Evolutionary conservation across 179 eudicot species (phyloP), one percentile per base, ranked within the genome.

Genomic region (Beta lomatogona): DNA sequence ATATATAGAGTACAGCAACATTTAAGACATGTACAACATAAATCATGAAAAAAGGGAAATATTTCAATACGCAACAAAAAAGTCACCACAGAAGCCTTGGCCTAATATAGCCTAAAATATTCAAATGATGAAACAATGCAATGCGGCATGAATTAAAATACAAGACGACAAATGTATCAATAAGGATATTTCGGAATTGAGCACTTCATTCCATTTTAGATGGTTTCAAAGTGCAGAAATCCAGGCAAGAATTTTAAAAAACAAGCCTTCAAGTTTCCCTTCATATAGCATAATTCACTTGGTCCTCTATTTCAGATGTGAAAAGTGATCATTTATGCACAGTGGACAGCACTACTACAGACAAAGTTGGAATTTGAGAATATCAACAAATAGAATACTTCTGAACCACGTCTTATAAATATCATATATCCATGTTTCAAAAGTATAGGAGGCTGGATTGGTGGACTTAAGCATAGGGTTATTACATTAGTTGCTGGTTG

Each of bases 191-290:
- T 41, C 31, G 72, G 16, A 15, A 53, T 31, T n/a, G 18, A 12
- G 64, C 45, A 50, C 59, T 66, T 53, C 19, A 52, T 77, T 77
- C 46, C 57, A 77, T 31, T 36, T 64, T 52, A 59, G 46, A 45
- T 22, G 36, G 14, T n/a, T 45, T 60, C 53, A 4, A 53, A 63
- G 65, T 36, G 41, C 63, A 50, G 63, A 60, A 73, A 64, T 9
- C 11, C n/a, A 21, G 1, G 72, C 21, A 63, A 52, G 50, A 31
- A 61, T 5, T 48, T 48, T 50, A 2, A 31, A 25, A n/a, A 52
- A 72, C 58, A 36, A 31, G 54, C 15, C 41, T 67, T 68, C 54
- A 48, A 48, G 0, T 18, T 50, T 53, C 28, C 46, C 21, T 28
- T 25, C 3, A 54, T 2, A 60, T 13, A 75, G 5, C 28, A 25